Conservation (phyloP, 805 yeast genomes). For the Saitoella complicata region DNA sequence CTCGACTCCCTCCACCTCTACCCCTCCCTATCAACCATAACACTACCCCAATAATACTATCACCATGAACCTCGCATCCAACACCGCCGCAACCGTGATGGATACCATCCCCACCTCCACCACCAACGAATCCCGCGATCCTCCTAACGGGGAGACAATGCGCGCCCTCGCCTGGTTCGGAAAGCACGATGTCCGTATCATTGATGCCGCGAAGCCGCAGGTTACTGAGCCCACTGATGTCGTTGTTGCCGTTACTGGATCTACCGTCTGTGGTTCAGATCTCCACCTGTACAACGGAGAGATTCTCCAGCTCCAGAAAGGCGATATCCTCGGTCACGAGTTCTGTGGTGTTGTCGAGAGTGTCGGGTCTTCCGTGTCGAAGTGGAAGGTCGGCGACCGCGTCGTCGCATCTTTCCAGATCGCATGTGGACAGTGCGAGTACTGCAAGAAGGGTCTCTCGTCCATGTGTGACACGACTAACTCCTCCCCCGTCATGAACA, state of each 20-base stretch:
- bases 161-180: slow-evolving; percentile 2
- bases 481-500: background rate
- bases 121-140: too few relatives aligned
- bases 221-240: slow-evolving; percentile 24
- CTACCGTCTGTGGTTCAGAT: slow-evolving; percentile 41
- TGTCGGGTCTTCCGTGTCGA: slow-evolving; percentile 22
- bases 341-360: slow-evolving; percentile 22
- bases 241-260: slow-evolving; percentile 29
- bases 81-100: too few relatives aligned
- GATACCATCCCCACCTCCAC: too few relatives aligned
- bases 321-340: slow-evolving; percentile 35
- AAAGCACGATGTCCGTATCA: background rate
- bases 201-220: slow-evolving; percentile 9
- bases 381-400: slow-evolving; percentile 30
- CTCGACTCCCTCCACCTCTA: too few relatives aligned
- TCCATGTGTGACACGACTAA: slow-evolving; percentile 7
- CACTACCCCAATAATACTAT: too few relatives aligned
- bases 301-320: slow-evolving; percentile 20
- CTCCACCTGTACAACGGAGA: slow-evolving; percentile 36
- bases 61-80: too few relatives aligned
- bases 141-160: slow-evolving; percentile 1
- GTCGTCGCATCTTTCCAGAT: slow-evolving; percentile 35
- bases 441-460: slow-evolving; percentile 25
- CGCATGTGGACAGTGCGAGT: slow-evolving; percentile 47
- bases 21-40: too few relatives aligned